Conservation (phyloP, 352 stramenopile species). For the Globisporangium lucens region DNA sequence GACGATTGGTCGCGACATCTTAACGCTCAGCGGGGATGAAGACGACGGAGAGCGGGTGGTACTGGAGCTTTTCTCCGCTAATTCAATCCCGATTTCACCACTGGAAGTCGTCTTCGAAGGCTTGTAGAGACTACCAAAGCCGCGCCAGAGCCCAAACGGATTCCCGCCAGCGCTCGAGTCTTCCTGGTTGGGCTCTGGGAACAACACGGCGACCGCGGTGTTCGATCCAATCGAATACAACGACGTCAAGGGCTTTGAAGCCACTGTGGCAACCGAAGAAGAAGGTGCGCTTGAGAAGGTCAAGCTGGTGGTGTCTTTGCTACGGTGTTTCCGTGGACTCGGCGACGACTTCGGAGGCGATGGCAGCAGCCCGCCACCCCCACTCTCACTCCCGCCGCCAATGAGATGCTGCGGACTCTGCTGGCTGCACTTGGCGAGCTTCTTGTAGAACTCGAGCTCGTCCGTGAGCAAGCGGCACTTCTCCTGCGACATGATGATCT, state of each 20-base stretch:
- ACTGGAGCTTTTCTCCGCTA: slow-evolving; percentile 6
- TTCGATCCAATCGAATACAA: neutral
- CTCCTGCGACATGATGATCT: slow-evolving; percentile 81
- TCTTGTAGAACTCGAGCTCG: slow-evolving; percentile 84
- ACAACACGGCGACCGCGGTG: neutral
- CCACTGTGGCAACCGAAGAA: neutral
- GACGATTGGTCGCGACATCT: slow-evolving; percentile 16
- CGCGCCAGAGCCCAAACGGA: slow-evolving; percentile 15
- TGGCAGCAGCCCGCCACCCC: neutral
- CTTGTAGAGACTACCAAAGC: slow-evolving; percentile 17
- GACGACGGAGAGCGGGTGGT: neutral
- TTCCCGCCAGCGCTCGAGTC: neutral
- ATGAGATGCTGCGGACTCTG: slow-evolving; percentile 28
- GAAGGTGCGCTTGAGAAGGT: neutral
- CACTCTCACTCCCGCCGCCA: neutral
- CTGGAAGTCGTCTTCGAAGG: neutral
- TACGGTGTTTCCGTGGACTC: slow-evolving; percentile 17
- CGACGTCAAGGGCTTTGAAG: neutral
- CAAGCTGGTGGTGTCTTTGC: neutral
- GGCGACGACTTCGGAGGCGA: slow-evolving; percentile 12
- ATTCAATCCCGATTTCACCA: slow-evolving; percentile 8
- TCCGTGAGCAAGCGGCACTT: slow-evolving; percentile 72
- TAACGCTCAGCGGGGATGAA: slow-evolving; percentile 4
- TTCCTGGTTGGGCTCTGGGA: slow-evolving; percentile 13
- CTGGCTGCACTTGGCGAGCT: slow-evolving; percentile 56